Base-by-base conservation (phyloP, 352 stramenopile genomes). In the Pythium brachiatum region DNA sequence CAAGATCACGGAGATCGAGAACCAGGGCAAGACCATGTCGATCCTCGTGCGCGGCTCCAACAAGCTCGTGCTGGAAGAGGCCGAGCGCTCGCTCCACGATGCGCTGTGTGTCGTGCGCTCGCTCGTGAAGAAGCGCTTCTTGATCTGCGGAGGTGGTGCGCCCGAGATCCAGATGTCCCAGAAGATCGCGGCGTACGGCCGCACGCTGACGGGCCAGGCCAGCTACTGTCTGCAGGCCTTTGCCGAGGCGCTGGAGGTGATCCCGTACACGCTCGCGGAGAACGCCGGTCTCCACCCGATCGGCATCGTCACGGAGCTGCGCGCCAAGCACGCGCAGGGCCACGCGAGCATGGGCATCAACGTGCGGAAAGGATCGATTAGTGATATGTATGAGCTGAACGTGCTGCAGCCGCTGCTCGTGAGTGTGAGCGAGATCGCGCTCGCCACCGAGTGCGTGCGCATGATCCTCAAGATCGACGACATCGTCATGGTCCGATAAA, bases 391-490 rank as follows among this genome's bases (percentile, higher is more conserved):
- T 83, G 93, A 97, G 63, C 83, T 98, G 60, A 97, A 98, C 79
- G 95, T 99, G 58, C 87, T 99, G 57, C 98, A 99, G 84, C 98
- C 98, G 46, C 83, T 99, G 60, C 79, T 99, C 44, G 98, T 99
- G 34, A 99, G 92, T 71, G 98, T 92, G 53, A 99, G 91, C 75
- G 96, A 98, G 60, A 98, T 99, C 69, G 78, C 92, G 61, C 86
- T 99, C 54, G 97, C 98, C 13, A 98, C 97, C 39, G 98, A 99
- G 79, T 99, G 96, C 69, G 96, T 99, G 53, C 90, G 92, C 72
- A 99, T 99, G 97, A 99, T 99, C 73, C 93, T 99, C 81, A 99
- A 99, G 95, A 99, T 99, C 75, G 97, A 99, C 73, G 97, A 99
- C 87, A 96, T 99, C 57, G 96, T 99, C 56, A 97, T 98, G 73